A percentile compares a stretch with the other conserved stretches of the same genome.
These are phyloP conservation scores for Helminthosporium solani DNA, from an alignment of 2,329 filamentous ascomycete genomes.

Conservation along the genomic window DNA sequence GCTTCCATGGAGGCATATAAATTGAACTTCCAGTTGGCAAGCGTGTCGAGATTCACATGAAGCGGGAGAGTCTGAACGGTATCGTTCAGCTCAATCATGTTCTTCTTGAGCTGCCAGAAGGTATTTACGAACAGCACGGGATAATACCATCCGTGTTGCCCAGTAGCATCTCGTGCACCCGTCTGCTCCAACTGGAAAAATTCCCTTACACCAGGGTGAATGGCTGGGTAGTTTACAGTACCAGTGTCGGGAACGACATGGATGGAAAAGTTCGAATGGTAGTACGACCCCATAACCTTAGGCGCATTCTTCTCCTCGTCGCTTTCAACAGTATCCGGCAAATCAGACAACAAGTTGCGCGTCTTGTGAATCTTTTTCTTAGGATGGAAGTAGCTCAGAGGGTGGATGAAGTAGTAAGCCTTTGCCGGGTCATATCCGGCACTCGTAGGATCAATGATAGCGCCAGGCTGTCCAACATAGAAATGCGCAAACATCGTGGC, in stretches of 20 bases:
- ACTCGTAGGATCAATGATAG: slow-evolving; percentile 71
- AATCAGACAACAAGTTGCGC: slow-evolving; percentile 71
- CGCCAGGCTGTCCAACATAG: slow-evolving; percentile 76
- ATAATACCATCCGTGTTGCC: slow-evolving; percentile 90
- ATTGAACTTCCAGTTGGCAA: slow-evolving; percentile 86
- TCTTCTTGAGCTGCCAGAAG: slow-evolving; percentile 91
- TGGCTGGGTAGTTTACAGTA: slow-evolving; percentile 62
- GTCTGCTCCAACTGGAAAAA: slow-evolving; percentile 78
- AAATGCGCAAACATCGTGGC: slow-evolving; percentile 95
- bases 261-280: slow-evolving; percentile 91
- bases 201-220: slow-evolving; percentile 73
- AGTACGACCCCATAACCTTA: slow-evolving; percentile 79
- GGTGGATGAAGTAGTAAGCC: slow-evolving; percentile 81
- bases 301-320: slow-evolving; percentile 56
- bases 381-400: slow-evolving; percentile 83
- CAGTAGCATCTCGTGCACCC: slow-evolving; percentile 77
- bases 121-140: slow-evolving; percentile 91
- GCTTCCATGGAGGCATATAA: slow-evolving; percentile 82
- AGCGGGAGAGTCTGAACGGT: slow-evolving; percentile 81
- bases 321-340: slow-evolving; percentile 51
- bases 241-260: slow-evolving; percentile 82
- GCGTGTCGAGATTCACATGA: slow-evolving; percentile 78
- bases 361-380: slow-evolving; percentile 91
- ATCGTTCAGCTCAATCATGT: slow-evolving; percentile 90
- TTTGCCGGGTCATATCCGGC: slow-evolving; percentile 70